Conservation (phyloP, 73 alveolate species). For the Paramecium sonneborni region DNA sequence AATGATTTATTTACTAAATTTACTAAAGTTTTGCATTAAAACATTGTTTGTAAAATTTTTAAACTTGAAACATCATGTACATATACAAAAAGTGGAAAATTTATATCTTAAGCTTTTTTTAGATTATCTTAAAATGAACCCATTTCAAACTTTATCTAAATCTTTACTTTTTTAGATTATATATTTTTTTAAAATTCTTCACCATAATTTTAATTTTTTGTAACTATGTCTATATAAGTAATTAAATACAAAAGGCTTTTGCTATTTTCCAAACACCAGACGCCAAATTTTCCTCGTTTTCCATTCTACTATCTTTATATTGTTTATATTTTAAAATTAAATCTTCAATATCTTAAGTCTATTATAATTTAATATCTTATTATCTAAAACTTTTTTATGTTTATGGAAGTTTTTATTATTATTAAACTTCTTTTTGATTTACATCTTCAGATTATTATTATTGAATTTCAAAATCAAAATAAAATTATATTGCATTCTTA, state of each 20-base stretch:
- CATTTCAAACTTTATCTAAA: background rate
- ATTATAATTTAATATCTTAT: background rate
- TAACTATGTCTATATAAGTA: background rate
- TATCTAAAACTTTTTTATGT: background rate
- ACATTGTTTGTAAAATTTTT: background rate
- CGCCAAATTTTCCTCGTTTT: background rate
- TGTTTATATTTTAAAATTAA: background rate
- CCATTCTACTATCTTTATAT: background rate
- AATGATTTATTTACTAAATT: background rate
- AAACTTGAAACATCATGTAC: background rate
- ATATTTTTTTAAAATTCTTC: background rate
- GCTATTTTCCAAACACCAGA: background rate
- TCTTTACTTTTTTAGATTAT: background rate
- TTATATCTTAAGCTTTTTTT: background rate
- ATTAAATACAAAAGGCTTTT: background rate
- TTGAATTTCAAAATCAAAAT: background rate
- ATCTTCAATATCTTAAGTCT: background rate
- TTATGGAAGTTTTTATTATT: background rate
- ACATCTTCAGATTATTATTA: background rate
- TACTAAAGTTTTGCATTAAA: background rate
- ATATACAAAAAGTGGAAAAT: background rate
- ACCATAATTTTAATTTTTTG: background rate
- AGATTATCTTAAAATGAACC: constrained; percentile 9
- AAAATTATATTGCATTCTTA: background rate
- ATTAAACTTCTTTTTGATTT: background rate